Percentiles rank a stretch among this genome's conserved stretches.
phyloP scores from a whole-genome alignment of 1,284 basidiomycete genomes.

The Boletus putidus region DNA sequence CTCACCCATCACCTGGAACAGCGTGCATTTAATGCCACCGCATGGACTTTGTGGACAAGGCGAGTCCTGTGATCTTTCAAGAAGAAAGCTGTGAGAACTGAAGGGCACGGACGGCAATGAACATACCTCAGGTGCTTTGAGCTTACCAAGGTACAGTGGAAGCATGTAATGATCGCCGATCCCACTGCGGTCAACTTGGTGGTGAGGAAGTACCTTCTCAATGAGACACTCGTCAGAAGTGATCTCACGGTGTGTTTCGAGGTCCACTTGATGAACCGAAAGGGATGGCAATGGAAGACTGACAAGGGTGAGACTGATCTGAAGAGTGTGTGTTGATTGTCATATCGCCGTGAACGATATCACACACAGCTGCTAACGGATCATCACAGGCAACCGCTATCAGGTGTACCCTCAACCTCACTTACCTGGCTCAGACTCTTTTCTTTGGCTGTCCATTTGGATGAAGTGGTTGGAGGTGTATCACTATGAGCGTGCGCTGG shows the following conservation, averaged over 20 bases:
- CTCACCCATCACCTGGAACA: not conserved
- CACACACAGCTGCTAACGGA: no score
- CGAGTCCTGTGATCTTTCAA: not conserved
- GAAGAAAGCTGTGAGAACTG: no score
- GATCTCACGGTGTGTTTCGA: not conserved
- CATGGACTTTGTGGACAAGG: slow-evolving; percentile 2
- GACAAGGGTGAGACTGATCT: not conserved
- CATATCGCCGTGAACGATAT: no score
- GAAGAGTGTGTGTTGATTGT: not conserved
- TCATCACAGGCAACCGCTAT: not conserved
- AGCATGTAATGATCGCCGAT: no score
- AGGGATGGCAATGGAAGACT: not conserved
- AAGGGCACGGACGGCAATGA: no score
- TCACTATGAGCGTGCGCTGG: not conserved
- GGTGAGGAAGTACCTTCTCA: not conserved
- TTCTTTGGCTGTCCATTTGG: not conserved
- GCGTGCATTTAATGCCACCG: not conserved
- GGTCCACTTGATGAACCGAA: not conserved
- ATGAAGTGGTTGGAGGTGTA: not conserved
- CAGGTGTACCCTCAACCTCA: not conserved
- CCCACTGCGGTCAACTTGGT: no score
- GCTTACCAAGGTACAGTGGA: no score
- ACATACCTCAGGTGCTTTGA: no score
- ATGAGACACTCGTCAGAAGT: not conserved
- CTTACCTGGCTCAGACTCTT: not conserved